Conservation (phyloP, 169 alveolate species). For the Perkinsus marinus region DNA sequence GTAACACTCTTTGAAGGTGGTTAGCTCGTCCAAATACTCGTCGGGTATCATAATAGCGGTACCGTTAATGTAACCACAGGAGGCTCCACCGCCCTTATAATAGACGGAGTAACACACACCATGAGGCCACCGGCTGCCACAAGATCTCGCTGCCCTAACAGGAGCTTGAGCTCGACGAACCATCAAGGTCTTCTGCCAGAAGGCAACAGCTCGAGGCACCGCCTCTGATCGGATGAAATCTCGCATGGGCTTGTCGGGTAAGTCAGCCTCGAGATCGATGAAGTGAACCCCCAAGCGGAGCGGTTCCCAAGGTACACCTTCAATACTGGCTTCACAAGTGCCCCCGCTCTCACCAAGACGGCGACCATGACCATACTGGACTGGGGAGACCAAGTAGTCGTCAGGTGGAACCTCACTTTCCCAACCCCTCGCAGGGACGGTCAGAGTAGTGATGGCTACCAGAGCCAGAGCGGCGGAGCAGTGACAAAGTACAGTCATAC, state of each 20-base stretch:
- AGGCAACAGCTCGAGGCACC: neutral
- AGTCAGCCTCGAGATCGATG: neutral
- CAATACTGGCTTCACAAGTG: neutral
- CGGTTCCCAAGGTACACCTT: neutral
- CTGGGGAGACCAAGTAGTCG: neutral
- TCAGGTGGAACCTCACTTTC: neutral
- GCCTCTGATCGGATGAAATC: neutral
- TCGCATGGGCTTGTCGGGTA: neutral
- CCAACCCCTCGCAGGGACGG: neutral
- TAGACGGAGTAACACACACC: no score
- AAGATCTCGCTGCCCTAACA: neutral
- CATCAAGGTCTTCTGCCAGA: neutral
- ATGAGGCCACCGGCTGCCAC: no score
- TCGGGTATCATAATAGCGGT: no score
- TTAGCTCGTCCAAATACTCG: no score
- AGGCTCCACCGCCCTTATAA: no score
- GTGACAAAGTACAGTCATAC: no score
- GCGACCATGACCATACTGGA: neutral
- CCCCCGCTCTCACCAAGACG: neutral
- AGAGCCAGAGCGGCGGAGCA: no score
- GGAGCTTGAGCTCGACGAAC: neutral
- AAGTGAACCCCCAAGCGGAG: neutral
- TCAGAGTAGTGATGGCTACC: no score
- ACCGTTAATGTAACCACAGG: no score
- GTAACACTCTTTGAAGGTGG: no score